Base-by-base conservation (phyloP, 2,329 filamentous ascomycete genomes). In the Aureobasidium sp. region DNA sequence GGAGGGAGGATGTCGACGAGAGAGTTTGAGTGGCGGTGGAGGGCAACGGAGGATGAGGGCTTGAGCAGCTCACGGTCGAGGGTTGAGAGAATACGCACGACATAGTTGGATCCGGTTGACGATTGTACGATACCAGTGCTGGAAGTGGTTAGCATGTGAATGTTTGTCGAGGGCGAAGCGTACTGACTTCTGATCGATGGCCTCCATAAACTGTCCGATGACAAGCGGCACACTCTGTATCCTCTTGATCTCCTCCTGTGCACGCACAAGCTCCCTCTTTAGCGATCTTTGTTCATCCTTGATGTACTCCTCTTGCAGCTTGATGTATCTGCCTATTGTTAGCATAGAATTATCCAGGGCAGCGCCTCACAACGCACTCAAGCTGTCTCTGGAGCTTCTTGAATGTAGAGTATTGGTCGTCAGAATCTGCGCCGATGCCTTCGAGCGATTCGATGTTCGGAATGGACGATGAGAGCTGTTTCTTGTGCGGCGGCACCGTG, bases 181-280 rank as follows among this genome's bases (percentile, higher is more conserved):
- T 60, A 32, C 34, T 11, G 82, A 96, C 91, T 97, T 99, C 78
- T 99, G 94, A 76, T 99, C 94, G 73, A 99, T 99, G 61, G 94
- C 94, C 78, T 99, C 94, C 94, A 99, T 99, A 74, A 99, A 99
- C 78, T 99, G 94, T 64, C 94, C 94, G 74, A 99, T 99, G 65
- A 99, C 94, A 65, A 99, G 79, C 32, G 94, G 94, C 60, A 99
- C 94, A 75, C 91, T 97, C 80, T 99, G 94, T 75, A 99, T 99
- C 67, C 94, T 87, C 82, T 99, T 99, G 80, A 99, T 99, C 80
- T 99, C 94, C 76, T 99, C 94, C 75, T 99, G 94, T 68, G 94
- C 94, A 69, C 94, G 87, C 61, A 99, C 93, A 57, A 99, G 84
- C 81, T 99, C 94, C 69, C 94, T 86, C 82, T 99, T 99, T 75